Base-by-base conservation (phyloP, 208 protist genomes). In the Acanthamoeba lugdunensis region DNA sequence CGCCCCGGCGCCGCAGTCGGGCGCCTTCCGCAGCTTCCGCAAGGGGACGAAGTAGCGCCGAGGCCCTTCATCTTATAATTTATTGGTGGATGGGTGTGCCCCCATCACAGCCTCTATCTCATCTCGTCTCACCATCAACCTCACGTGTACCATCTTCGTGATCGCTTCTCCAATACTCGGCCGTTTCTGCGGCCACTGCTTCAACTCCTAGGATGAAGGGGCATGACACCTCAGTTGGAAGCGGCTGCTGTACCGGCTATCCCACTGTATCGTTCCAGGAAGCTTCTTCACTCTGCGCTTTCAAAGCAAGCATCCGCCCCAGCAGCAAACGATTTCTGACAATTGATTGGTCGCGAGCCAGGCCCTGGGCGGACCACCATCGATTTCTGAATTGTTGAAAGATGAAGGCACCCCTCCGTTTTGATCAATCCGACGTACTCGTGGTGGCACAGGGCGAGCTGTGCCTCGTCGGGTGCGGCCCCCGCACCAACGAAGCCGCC, bases 1-100 rank as follows among this genome's bases (percentile, higher is more conserved):
- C 54, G 41, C 75, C 7, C 75, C 30, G 21, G 21, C 75, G 33
- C 67, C 67, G 25, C 67, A 75, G 41, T 41, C 79, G 28, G 79
- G 79, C 50, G 79, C 79, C 50, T 87, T 87, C 79, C 79, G 33
- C 79, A 87, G 79, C 79, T 87, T 45, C 52, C 7, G 79, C 25
- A 87, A 63, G 79, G 79, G 63, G 79, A 87, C 37, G n/a, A 87
- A 87, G 79, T 87, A 41, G 58, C 1, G 18, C 58, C n/a, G 4
- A 4, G 13, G 0, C 54, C 52, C 13, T 16, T 54, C 14, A 54
- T 16, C 14, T 56, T 16, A 56, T 56, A 56, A 56, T 65, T 65
- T 65, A n/a, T 65, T 65, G n/a, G 3, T 65, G 9, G 11, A 16
- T 3, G 16, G 9, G 54, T 3, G 9, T 2, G 16, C 9, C 54